Conservation (phyloP, 2,329 filamentous ascomycete species). For the Bretziella fagacearum region DNA sequence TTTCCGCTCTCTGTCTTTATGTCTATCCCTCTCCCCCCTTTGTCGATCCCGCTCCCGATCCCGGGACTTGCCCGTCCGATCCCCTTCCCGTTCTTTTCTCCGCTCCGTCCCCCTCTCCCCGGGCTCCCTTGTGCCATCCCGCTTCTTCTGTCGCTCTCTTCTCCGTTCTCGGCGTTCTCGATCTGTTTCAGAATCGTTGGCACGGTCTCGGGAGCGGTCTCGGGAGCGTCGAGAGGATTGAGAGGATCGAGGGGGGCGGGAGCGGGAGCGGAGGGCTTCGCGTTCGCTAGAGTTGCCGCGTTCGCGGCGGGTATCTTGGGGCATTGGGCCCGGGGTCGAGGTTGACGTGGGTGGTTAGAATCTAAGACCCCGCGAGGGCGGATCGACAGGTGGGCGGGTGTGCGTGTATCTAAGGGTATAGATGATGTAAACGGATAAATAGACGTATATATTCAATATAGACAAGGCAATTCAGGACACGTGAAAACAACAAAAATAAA, state of each 20-base stretch:
- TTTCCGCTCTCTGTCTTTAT: conserved; percentile 1
- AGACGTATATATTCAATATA: too few species aligned
- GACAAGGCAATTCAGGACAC: too few species aligned
- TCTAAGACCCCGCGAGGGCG: conserved; percentile 5
- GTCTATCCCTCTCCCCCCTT: neutral
- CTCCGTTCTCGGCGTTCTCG: conserved; percentile 7
- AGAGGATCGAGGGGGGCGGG: conserved; percentile 1
- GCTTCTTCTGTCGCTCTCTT: conserved; percentile 1
- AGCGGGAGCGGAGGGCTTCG: conserved; percentile 7
- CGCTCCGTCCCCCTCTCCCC: neutral
- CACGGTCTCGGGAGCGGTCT: conserved; percentile 3
- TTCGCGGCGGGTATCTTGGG: conserved; percentile 12
- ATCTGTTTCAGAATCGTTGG: conserved; percentile 5
- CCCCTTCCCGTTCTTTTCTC: neutral
- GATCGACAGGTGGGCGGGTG: neutral
- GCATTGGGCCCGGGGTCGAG: neutral
- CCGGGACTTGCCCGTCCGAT: neutral
- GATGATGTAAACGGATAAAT: too few species aligned
- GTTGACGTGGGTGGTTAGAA: neutral
- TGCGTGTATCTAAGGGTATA: neutral
- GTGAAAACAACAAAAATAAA: too few species aligned
- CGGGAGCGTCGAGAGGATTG: neutral
- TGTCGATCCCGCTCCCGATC: neutral
- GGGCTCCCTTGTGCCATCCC: neutral
- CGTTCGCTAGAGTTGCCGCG: conserved; percentile 13